Conservation (phyloP, 768 basidiomycete genomes). For the Suillus lakei region DNA sequence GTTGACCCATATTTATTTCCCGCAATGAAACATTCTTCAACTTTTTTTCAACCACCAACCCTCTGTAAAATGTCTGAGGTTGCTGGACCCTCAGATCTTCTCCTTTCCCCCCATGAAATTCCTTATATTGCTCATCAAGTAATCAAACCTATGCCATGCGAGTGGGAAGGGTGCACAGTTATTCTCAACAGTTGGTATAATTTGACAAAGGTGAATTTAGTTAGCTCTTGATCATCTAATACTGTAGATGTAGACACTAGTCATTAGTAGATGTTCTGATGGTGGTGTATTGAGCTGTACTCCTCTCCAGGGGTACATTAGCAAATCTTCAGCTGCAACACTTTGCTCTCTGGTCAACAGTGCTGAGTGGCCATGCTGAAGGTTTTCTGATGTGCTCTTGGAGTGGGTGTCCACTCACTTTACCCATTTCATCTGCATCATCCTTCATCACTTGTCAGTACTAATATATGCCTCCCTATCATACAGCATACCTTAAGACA, state of each 20-base stretch:
- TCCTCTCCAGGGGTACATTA: conserved; percentile 10
- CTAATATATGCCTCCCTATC: conserved; percentile 14
- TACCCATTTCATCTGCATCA: not conserved
- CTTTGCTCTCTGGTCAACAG: conserved; percentile 11
- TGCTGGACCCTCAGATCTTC: conserved; percentile 10
- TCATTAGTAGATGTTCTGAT: conserved; percentile 11
- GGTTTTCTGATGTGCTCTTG: conserved; percentile 25
- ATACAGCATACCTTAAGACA: conserved; percentile 32
- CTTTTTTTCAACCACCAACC: not conserved
- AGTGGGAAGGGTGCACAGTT: conserved; percentile 32
- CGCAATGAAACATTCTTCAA: not conserved
- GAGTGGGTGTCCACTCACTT: conserved; percentile 6
- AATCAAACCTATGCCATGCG: conserved; percentile 32
- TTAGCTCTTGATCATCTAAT: conserved; percentile 13
- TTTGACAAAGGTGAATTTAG: conserved; percentile 33
- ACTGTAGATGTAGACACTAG: conserved; percentile 11
- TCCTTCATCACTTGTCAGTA: not conserved
- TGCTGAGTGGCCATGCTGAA: conserved; percentile 21
- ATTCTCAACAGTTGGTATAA: conserved; percentile 33
- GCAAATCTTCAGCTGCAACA: conserved; percentile 19
- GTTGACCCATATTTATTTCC: not conserved
- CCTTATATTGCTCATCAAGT: conserved; percentile 26
- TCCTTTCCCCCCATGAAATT: conserved; percentile 27
- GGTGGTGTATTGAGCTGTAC: not conserved
- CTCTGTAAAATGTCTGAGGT: conserved; percentile 2